Conservation (phyloP, 148 eudicot genomes). For the Salicornia ramosissima region DNA sequence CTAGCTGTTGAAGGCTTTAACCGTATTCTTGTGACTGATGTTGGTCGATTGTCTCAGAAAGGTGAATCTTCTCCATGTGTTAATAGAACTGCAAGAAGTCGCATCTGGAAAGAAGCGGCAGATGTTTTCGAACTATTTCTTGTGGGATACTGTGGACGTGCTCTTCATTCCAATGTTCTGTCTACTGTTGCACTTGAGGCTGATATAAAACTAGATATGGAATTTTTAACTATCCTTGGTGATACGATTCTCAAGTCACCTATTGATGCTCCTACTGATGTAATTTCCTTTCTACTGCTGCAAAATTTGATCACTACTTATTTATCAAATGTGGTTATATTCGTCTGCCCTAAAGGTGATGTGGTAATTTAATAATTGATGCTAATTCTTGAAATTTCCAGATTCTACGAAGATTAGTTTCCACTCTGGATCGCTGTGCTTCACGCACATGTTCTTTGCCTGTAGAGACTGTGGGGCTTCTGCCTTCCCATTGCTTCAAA, state of each 20-base stretch:
- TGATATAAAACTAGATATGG: constrained; percentile 84
- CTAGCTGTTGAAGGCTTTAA: constrained; percentile 88
- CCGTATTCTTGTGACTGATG: constrained; percentile 56
- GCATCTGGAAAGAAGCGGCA: constrained; percentile 98
- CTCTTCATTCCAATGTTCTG: constrained; percentile 62
- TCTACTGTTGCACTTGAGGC: constrained; percentile 48
- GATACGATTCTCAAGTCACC: constrained; percentile 79
- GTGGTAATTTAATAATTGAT: constrained; percentile 8
- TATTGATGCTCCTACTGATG: constrained; percentile 67
- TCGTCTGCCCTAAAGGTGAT: neutral
- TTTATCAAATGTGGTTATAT: neutral
- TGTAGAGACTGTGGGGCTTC: constrained; percentile 82
- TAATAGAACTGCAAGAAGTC: constrained; percentile 53
- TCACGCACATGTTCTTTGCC: constrained; percentile 94
- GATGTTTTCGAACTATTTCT: constrained; percentile 90
- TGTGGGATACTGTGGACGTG: constrained; percentile 96
- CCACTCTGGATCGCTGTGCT: constrained; percentile 92
- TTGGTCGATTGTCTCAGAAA: constrained; percentile 33
- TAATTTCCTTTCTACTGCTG: constrained; percentile 36
- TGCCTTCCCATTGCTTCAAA: constrained; percentile 93
- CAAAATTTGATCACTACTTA: neutral
- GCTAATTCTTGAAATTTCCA: constrained; percentile 25
- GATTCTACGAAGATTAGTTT: constrained; percentile 71
- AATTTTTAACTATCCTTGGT: constrained; percentile 59
- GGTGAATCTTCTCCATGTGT: constrained; percentile 34